Percentiles rank a stretch among this genome's conserved stretches.
phyloP scores from a whole-genome alignment of 1,284 basidiomycete species.

The Kwoniella shivajii region DNA sequence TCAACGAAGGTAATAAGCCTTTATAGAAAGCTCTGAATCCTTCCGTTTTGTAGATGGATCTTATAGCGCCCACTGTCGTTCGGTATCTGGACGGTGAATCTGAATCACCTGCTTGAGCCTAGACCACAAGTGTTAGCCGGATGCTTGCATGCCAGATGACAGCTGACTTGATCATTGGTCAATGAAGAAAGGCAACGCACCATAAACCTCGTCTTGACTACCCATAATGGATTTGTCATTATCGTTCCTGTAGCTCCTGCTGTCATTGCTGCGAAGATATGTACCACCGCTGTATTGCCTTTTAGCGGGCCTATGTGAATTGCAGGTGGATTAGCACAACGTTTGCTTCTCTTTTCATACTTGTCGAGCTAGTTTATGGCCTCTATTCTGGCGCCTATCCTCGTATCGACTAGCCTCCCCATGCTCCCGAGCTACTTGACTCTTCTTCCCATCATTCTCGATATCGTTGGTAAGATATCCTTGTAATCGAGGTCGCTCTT shows the following conservation, averaged over 20 bases:
- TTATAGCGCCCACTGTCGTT: conserved; percentile 82
- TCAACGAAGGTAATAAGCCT: conserved; percentile 80
- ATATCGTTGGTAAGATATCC: not conserved
- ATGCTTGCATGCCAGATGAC: not conserved
- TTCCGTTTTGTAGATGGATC: conserved; percentile 82
- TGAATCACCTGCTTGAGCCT: conserved; percentile 61
- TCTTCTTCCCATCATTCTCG: too few relatives aligned
- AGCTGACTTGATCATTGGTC: not conserved
- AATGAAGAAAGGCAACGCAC: conserved; percentile 58
- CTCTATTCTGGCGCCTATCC: too few relatives aligned
- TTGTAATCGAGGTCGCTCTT: not conserved
- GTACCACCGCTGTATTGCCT: conserved; percentile 56
- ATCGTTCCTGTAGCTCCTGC: conserved; percentile 88
- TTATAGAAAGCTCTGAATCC: conserved; percentile 86
- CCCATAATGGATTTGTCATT: conserved; percentile 91
- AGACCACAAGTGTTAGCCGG: not conserved
- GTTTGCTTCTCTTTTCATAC: too few relatives aligned
- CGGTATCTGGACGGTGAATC: conserved; percentile 73
- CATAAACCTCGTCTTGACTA: conserved; percentile 97
- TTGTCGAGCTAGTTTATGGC: too few relatives aligned
- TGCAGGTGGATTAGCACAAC: too few relatives aligned
- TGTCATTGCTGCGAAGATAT: conserved; percentile 88
- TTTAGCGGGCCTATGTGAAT: conserved; percentile 21
- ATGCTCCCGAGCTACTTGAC: too few relatives aligned
- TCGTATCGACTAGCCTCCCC: too few relatives aligned